These are phyloP conservation scores for Piper longum DNA, from an alignment of 164 flowering plant species.

Conservation along the genomic window DNA sequence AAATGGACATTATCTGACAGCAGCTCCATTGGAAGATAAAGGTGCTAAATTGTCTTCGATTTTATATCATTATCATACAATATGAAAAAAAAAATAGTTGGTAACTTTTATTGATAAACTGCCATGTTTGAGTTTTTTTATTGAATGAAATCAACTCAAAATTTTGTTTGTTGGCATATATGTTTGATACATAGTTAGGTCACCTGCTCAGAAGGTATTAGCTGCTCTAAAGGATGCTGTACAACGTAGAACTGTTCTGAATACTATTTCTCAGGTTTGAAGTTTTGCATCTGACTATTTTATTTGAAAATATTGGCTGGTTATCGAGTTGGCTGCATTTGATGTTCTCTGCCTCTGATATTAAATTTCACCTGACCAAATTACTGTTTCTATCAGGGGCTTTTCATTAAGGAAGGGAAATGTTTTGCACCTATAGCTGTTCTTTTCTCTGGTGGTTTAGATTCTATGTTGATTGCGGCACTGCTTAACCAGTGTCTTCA, in stretches of 20 bases:
- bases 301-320: not conserved
- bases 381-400: conserved; percentile 8
- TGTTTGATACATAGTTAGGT: conserved; percentile 15
- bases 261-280: conserved; percentile 44
- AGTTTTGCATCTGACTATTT: not conserved
- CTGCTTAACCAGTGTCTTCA: conserved; percentile 61
- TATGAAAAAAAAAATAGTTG: not conserved
- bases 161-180: not conserved
- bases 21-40: not conserved
- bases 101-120: not conserved
- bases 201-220: conserved; percentile 43
- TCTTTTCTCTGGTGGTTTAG: conserved; percentile 96
- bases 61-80: conserved; percentile 4
- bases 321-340: no score
- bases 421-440: conserved; percentile 60
- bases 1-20: not conserved
- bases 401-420: not conserved
- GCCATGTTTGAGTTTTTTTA: no score
- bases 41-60: conserved; percentile 2
- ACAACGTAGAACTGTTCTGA: conserved; percentile 32
- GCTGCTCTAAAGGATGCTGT: conserved; percentile 56
- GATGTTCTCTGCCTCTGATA: not conserved
- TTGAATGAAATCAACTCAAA: no score
- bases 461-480: conserved; percentile 95
- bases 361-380: not conserved